Conservation (phyloP, 345 rosid genomes). For the Theobroma cacao region DNA sequence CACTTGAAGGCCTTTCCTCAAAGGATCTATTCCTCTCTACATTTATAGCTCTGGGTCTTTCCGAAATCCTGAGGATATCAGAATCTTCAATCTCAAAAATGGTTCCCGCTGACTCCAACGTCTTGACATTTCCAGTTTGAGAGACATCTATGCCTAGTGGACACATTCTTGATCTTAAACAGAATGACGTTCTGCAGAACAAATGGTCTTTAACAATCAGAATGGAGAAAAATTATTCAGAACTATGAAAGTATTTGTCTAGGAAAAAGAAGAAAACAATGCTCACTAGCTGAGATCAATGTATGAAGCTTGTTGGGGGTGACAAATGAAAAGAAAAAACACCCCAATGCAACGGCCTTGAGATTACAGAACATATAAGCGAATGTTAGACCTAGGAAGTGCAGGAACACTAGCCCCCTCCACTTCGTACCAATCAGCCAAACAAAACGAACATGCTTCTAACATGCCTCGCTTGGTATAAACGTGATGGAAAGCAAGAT, state of each 20-base stretch:
- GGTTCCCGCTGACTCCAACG: conserved; percentile 13
- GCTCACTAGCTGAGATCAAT: background rate
- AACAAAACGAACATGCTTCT: background rate
- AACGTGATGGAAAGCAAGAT: background rate
- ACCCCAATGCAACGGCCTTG: background rate
- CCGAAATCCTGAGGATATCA: conserved; percentile 26
- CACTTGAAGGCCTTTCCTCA: conserved; percentile 28
- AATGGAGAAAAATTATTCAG: background rate
- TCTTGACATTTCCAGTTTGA: conserved; percentile 23
- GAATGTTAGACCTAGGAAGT: background rate
- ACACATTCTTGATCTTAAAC: conserved; percentile 1
- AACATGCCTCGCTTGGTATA: background rate
- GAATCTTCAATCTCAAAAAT: conserved; percentile 37
- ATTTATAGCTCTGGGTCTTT: conserved; percentile 32
- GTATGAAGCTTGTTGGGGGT: background rate
- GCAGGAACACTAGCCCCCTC: background rate
- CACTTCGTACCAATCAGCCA: conserved; percentile 1
- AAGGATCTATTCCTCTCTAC: conserved; percentile 35
- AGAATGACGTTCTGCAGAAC: too few relatives aligned
- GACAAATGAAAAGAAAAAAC: background rate
- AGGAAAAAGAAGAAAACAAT: background rate
- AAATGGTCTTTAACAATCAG: too few relatives aligned
- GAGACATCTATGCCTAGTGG: background rate
- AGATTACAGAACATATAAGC: background rate
- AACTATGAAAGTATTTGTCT: background rate